phyloP scores from a whole-genome alignment of 176 grass and related monocot genomes.

The Saccharum officinarum region DNA sequence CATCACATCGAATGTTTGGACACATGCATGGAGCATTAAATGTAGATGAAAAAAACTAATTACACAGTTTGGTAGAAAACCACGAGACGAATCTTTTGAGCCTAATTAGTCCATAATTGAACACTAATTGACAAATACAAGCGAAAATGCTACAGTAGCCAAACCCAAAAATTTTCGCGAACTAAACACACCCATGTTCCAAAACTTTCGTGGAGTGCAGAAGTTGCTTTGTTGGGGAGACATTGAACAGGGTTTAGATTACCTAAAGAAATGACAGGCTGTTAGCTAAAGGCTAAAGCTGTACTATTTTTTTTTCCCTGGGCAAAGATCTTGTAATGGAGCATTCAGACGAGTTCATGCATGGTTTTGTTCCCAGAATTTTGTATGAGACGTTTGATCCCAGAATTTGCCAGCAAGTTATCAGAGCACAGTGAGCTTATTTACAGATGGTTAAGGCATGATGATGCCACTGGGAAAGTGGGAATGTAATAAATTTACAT shows the following conservation, averaged over 20 bases:
- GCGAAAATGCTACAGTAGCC: no score
- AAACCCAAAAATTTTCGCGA: no score
- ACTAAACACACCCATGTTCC: no score
- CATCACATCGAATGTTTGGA: no score
- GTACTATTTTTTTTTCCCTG: background rate
- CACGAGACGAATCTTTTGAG: no score
- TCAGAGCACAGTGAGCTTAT: background rate
- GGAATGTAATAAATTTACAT: background rate
- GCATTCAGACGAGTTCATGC: background rate
- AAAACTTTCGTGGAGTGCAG: background rate
- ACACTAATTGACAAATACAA: no score
- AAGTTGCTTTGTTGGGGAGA: background rate
- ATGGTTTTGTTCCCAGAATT: background rate
- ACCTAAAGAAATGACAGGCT: background rate
- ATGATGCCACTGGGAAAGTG: background rate
- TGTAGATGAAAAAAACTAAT: no score
- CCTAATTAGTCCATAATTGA: no score
- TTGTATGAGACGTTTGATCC: background rate
- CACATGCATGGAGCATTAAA: no score
- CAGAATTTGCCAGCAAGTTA: background rate
- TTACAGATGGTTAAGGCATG: background rate
- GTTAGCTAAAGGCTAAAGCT: background rate
- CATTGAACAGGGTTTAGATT: background rate
- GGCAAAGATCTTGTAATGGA: background rate
- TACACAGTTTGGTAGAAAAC: no score